phyloP scores from a whole-genome alignment of 192 early-diverging fungal species.

The Phycomyces blakesleeanus region DNA sequence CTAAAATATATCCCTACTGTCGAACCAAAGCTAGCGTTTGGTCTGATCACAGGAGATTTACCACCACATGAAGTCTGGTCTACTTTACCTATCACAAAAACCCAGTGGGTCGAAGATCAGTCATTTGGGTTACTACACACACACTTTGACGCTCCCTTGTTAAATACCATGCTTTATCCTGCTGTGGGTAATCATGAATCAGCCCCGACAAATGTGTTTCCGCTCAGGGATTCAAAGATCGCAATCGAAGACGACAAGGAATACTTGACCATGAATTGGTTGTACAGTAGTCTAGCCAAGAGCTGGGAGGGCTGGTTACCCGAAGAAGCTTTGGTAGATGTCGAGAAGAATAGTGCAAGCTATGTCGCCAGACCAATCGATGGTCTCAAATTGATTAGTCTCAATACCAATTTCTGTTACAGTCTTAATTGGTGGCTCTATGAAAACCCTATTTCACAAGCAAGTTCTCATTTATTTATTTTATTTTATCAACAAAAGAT shows the following conservation, averaged over 20 bases:
- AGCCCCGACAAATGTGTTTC: conserved; percentile 44
- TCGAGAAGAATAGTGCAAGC: conserved; percentile 42
- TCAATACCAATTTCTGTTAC: conserved; percentile 63
- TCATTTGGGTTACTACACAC: conserved; percentile 35
- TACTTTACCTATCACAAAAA: conserved; percentile 35
- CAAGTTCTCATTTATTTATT: no score
- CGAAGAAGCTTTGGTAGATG: conserved; percentile 12
- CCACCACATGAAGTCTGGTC: conserved; percentile 55
- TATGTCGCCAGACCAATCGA: conserved; percentile 41
- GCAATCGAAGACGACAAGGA: conserved; percentile 9
- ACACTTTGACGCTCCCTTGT: conserved; percentile 29
- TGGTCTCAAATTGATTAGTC: conserved; percentile 45
- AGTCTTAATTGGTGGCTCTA: conserved; percentile 54
- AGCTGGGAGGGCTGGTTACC: conserved; percentile 50
- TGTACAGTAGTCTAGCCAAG: conserved; percentile 42
- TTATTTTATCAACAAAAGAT: neutral
- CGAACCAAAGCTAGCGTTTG: conserved; percentile 34
- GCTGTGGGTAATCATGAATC: conserved; percentile 54
- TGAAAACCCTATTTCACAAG: conserved; percentile 27
- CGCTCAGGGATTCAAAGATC: conserved; percentile 15
- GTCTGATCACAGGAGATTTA: conserved; percentile 50
- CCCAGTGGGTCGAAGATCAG: conserved; percentile 32
- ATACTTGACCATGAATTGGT: conserved; percentile 34
- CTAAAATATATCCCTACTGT: conserved; percentile 42
- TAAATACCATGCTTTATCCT: conserved; percentile 42